Evolutionary conservation across 768 basidiomycete genomes (phyloP).

Genomic region (Auricularia auricula-judae): DNA sequence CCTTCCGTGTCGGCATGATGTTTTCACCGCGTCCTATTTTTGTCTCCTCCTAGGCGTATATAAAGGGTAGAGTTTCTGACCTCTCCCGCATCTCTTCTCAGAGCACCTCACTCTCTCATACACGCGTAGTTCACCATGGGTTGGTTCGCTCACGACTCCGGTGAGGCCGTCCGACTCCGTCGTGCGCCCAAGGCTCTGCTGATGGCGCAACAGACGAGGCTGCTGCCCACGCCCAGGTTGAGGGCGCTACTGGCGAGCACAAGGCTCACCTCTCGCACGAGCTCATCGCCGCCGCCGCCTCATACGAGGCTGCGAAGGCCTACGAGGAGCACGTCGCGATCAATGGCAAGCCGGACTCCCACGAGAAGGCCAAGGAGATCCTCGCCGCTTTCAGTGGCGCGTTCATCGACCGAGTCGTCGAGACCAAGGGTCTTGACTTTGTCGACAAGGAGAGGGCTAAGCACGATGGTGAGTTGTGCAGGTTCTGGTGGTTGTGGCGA

Average conservation of each 20-base stretch:
- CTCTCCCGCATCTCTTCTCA: not conserved
- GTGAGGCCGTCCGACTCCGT: not conserved
- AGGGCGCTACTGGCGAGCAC: conserved; percentile 21
- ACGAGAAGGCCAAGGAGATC: conserved; percentile 39
- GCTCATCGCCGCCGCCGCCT: conserved; percentile 54
- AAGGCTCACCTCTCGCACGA: conserved; percentile 53
- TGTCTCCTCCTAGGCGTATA: not conserved
- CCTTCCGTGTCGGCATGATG: not conserved
- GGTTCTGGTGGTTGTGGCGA: too few species aligned
- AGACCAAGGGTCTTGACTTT: conserved; percentile 48
- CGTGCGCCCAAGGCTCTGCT: not conserved
- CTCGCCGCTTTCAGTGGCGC: conserved; percentile 42
- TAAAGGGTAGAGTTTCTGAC: not conserved
- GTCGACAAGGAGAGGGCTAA: conserved; percentile 35
- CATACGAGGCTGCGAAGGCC: conserved; percentile 57
- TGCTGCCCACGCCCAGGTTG: not conserved
- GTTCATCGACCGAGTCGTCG: conserved; percentile 41
- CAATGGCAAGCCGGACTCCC: conserved; percentile 39
- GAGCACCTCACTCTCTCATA: not conserved
- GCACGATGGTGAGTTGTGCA: conserved; percentile 14
- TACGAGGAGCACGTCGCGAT: conserved; percentile 41
- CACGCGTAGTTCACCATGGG: not conserved
- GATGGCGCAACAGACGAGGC: not conserved
- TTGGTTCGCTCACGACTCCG: not conserved
- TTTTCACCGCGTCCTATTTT: not conserved